phyloP scores from a whole-genome alignment of 108 stramenopile genomes.

The Discostella stelligeroides region DNA sequence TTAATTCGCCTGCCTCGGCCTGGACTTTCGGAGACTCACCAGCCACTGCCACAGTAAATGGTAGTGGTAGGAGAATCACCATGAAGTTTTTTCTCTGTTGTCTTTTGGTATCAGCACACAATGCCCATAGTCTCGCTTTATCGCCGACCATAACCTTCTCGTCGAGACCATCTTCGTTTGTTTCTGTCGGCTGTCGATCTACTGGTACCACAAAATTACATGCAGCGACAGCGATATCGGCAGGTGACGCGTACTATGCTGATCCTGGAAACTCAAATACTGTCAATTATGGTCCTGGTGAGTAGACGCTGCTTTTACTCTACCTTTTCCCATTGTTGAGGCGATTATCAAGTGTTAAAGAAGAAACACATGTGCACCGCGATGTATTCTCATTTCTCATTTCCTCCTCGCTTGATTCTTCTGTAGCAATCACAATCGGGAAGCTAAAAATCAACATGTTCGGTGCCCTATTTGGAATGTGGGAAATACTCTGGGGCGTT shows the following conservation, averaged over 20 bases:
- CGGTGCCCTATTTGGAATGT: slow-evolving; percentile 44
- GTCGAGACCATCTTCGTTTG: neutral
- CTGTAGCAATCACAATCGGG: slow-evolving; percentile 36
- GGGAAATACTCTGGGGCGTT: slow-evolving; percentile 49
- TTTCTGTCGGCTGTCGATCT: neutral
- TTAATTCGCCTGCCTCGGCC: too few species aligned
- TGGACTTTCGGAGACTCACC: too few species aligned
- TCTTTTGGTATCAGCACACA: slow-evolving; percentile 1
- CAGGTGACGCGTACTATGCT: neutral
- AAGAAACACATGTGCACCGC: neutral
- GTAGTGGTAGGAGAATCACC: neutral
- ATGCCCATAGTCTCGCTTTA: slow-evolving; percentile 1
- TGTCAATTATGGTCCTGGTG: slow-evolving; percentile 35
- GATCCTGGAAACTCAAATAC: slow-evolving; percentile 8
- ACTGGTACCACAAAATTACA: slow-evolving; percentile 5
- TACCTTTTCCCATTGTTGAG: neutral
- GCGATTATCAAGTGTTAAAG: neutral
- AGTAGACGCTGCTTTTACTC: neutral
- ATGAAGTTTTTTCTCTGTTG: neutral
- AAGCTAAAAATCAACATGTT: slow-evolving; percentile 57
- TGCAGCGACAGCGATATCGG: slow-evolving; percentile 5
- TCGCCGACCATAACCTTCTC: neutral
- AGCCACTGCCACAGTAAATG: too few species aligned
- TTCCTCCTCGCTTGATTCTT: neutral
- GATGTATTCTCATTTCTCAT: neutral